phyloP scores from a whole-genome alignment of 2,329 filamentous ascomycete species.

The Aureobasidium sp. region DNA sequence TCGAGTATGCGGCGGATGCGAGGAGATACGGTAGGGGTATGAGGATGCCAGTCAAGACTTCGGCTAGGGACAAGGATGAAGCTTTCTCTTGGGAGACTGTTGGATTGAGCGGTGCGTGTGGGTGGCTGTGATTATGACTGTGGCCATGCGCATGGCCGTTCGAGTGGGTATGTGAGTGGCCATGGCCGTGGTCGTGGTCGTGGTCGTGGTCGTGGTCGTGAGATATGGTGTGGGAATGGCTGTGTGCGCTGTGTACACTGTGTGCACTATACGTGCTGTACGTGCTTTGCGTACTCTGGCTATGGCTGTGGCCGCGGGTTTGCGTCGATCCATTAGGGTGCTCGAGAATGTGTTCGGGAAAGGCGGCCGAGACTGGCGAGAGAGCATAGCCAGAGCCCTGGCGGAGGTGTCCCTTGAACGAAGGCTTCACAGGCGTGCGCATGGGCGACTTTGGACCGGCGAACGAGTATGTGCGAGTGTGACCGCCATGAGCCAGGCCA shows the following conservation, averaged over 20 bases:
- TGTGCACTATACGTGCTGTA: neutral
- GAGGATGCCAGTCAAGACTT: constrained; percentile 43
- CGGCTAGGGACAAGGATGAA: constrained; percentile 32
- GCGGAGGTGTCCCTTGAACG: constrained; percentile 5
- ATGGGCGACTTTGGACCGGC: constrained; percentile 3
- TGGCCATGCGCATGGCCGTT: neutral
- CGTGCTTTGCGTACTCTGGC: neutral
- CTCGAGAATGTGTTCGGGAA: constrained; percentile 8
- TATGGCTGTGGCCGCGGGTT: constrained; percentile 21
- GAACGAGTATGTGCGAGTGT: constrained; percentile 21
- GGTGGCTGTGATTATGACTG: neutral
- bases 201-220: constrained; percentile 17
- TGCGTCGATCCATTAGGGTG: constrained; percentile 16
- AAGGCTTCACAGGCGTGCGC: constrained; percentile 5
- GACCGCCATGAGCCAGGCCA: constrained; percentile 19
- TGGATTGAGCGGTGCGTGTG: constrained; percentile 12
- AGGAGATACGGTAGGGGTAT: constrained; percentile 42
- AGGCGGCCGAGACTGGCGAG: constrained; percentile 11
- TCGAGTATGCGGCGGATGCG: constrained; percentile 38
- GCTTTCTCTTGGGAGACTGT: neutral
- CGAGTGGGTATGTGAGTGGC: constrained; percentile 21
- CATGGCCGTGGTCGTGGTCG: constrained; percentile 29
- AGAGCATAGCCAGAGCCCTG: constrained; percentile 8
- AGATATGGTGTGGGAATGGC: constrained; percentile 19
- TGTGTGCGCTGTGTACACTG: constrained; percentile 19